Evolutionary conservation across 2,329 filamentous ascomycete genomes (phyloP), one percentile per base, ranked within the genome.

Genomic region (Proliferodiscus dingleyae): DNA sequence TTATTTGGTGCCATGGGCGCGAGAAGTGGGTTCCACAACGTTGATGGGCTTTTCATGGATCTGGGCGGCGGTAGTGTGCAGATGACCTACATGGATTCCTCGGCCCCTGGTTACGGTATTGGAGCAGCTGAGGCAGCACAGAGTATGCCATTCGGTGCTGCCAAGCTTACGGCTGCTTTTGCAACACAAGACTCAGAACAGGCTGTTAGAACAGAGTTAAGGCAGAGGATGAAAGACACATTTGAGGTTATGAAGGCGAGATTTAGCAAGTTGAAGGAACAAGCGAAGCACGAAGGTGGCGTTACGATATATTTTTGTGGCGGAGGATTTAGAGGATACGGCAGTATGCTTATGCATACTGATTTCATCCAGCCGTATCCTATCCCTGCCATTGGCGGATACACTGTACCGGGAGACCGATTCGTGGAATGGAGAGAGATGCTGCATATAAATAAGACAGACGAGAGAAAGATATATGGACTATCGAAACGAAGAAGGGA

Each of bases 271-370:
- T 79, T 90, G 0, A 61, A 67, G 10, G 67, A 72, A 13, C 64
- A 81, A 5, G 49, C 54, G 21, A 45, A 51, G 18, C 50, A 50
- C 6, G 36, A 50, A 8, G 71, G 70, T 1, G 76, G 76, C 4
- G 72, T 89, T 46, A 80, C 85, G 26, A 71, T 95, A 7, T 95
- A 90, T 63, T 80, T 96, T 46, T 95, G 87, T 51, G 90, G 90
- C 34, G 90, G 90, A 19, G 90, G 90, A 0, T 95, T 95, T 62
- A 75, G 90, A 28, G 90, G 90, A 13, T 95, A 94, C 73, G 90
- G 89, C 5, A 94, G 88, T 65, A 81, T 95, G 60, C 73, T 95
- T 42, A 90, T 95, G 85, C 82, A 85, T 61, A 77, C 79, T 54
- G 86, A 91, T 58, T 66, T 71, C 5, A 77, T 88, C 34, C 71